A percentile compares a stretch with the other conserved stretches of the same genome.
These are phyloP conservation scores for Coniophora puteana DNA, from an alignment of 1,284 basidiomycete genomes.

Conservation along the genomic window DNA sequence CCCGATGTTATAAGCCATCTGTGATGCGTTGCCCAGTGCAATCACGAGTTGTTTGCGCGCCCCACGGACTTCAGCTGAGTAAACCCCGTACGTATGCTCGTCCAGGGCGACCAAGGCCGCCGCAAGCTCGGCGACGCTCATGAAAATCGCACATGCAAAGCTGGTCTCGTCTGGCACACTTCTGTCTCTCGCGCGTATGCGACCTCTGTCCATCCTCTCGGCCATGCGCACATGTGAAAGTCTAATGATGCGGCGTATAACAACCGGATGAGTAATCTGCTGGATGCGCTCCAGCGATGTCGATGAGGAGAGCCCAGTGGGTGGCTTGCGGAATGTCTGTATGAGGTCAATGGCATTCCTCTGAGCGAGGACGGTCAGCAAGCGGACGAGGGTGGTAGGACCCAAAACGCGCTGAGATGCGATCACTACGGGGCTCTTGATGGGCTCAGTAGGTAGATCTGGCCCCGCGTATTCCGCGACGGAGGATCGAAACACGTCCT, in stretches of 20 bases:
- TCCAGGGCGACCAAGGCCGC: slow-evolving; percentile 22
- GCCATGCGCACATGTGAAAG: slow-evolving; percentile 16
- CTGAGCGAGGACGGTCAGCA: slow-evolving; percentile 19
- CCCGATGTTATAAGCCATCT: slow-evolving; percentile 23
- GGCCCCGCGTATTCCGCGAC: too few relatives aligned
- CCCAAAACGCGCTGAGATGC: slow-evolving; percentile 18
- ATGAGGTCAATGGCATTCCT: slow-evolving; percentile 13
- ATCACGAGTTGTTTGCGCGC: slow-evolving; percentile 24
- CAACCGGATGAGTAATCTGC: slow-evolving; percentile 17
- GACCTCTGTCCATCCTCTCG: slow-evolving; percentile 15
- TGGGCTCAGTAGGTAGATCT: too few relatives aligned
- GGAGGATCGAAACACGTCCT: too few relatives aligned
- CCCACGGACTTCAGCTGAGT: slow-evolving; percentile 13
- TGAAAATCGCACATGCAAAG: slow-evolving; percentile 19
- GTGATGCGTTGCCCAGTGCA: slow-evolving; percentile 28
- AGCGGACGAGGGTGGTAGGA: slow-evolving; percentile 16
- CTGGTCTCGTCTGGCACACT: slow-evolving; percentile 11
- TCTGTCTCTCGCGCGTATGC: slow-evolving; percentile 2
- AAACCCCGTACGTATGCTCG: slow-evolving; percentile 17
- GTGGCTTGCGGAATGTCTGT: slow-evolving; percentile 13
- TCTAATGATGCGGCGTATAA: slow-evolving; percentile 16
- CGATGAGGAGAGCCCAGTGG: slow-evolving; percentile 12
- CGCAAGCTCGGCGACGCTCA: slow-evolving; percentile 24
- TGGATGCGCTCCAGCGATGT: slow-evolving; percentile 17
- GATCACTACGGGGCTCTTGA: slow-evolving; percentile 17